Base-by-base conservation (phyloP, 129 eudicot species). In the Arctium lappa region DNA sequence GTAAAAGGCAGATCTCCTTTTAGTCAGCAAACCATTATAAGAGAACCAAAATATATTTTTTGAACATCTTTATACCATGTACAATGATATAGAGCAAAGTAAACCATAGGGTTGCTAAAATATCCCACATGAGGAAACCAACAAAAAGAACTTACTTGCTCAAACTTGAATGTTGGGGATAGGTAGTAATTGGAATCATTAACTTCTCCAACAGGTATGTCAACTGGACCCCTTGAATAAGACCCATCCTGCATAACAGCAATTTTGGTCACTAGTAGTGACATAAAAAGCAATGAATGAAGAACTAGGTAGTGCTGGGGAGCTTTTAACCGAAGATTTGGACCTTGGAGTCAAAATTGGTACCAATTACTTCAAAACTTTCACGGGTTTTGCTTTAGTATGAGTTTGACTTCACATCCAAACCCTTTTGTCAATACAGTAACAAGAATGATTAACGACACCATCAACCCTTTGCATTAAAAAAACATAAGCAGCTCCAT, bases 181-280 rank as follows among this genome's bases (percentile, higher is more conserved):
- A 88, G 88, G 72, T 81, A 96, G 84, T 96, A 96, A 8, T 88
- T 80, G 37, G 97, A 84, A 33, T 89, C 97, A 73, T 86, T 83
- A 44, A 73, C 87, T 85, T 89, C 97, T 79, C 90, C 93, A 74
- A 96, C 91, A 32, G 97, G 99, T 89, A 96, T 88, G 76, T 91
- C 94, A 85, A 96, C 93, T 31, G 98, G 98, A 60, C 99, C 99
- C 84, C 98, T 87, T 72, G 99, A 96, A 86, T 96, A 96, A 76
- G 99, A 96, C 38, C 99, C 99, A 87, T 96, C 99, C 99, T 95
- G 84, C 73, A 88, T 80, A 86, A 76, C 63, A 80, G 69, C 32
- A 30, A 12, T 39, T 63, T 11, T 81, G 34, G 75, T 81, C 33
- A 40, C 60, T 6, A 8, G 10, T 53, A 62, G 44, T 62, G 38